Conservation (phyloP, 1,284 basidiomycete genomes). For the Trichosporon inkin region DNA sequence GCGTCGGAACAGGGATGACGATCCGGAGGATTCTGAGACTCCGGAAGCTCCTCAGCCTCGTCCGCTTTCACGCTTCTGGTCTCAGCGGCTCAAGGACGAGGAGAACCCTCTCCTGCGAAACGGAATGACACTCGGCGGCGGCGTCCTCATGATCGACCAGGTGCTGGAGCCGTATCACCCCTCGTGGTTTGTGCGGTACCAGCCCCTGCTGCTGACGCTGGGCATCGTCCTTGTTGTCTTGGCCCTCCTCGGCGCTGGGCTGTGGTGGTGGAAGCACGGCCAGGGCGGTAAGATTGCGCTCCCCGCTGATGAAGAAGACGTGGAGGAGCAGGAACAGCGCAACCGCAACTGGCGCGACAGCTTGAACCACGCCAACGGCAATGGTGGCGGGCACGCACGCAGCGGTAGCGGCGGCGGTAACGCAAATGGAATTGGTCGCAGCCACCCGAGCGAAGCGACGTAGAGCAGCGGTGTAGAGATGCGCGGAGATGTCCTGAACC, state of each 20-base stretch:
- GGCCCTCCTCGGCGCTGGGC: conserved; percentile 59
- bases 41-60: background rate
- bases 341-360: background rate
- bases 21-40: conserved; percentile 17
- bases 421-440: background rate
- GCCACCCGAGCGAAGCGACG: background rate
- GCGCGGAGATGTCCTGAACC: background rate
- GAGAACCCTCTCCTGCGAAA: conserved; percentile 22
- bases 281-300: conserved; percentile 47
- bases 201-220: background rate
- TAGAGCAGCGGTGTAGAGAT: background rate
- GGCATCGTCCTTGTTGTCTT: conserved; percentile 42
- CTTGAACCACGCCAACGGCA: background rate
- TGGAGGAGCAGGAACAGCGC: conserved; percentile 60
- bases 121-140: conserved; percentile 58
- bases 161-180: conserved; percentile 82
- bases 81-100: background rate
- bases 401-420: background rate
- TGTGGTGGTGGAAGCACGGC: conserved; percentile 58
- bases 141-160: conserved; percentile 81
- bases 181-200: conserved; percentile 62
- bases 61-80: background rate
- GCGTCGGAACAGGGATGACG: conserved; percentile 28
- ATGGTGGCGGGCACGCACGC: background rate
- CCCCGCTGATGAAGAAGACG: conserved; percentile 61